phyloP scores from a whole-genome alignment of 2,329 filamentous ascomycete species.

The Sclerotinia minor region DNA sequence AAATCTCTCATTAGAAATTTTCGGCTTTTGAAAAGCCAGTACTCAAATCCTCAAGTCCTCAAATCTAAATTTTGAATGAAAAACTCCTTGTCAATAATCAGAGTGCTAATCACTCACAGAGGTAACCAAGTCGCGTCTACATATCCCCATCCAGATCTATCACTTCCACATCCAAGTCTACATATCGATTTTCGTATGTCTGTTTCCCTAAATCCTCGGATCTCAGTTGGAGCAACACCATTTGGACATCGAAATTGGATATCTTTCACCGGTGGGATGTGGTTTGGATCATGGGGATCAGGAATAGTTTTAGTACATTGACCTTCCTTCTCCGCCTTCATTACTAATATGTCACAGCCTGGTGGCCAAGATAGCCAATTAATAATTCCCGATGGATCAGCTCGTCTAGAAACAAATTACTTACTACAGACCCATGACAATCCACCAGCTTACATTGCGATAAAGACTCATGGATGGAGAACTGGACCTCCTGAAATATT shows the following conservation, averaged over 20 bases:
- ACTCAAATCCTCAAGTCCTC: too few species aligned
- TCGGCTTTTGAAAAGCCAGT: background rate
- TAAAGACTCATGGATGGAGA: slow-evolving; percentile 51
- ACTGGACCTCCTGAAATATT: slow-evolving; percentile 48
- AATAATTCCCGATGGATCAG: slow-evolving; percentile 39
- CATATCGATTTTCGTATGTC: slow-evolving; percentile 54
- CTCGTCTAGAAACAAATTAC: slow-evolving; percentile 50
- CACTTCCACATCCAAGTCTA: slow-evolving; percentile 47
- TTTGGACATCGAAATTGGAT: slow-evolving; percentile 52
- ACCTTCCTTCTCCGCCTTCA: background rate
- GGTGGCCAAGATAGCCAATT: slow-evolving; percentile 45
- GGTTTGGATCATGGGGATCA: slow-evolving; percentile 52
- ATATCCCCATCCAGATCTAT: slow-evolving; percentile 25
- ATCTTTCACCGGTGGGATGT: slow-evolving; percentile 49
- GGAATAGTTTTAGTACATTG: slow-evolving; percentile 46
- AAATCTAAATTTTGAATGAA: too few species aligned
- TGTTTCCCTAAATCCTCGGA: slow-evolving; percentile 48
- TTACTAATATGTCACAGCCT: slow-evolving; percentile 32
- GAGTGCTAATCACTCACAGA: background rate
- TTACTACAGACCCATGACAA: slow-evolving; percentile 51
- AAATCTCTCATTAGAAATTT: background rate
- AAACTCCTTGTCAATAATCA: background rate
- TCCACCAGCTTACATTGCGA: slow-evolving; percentile 48
- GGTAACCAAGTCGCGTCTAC: background rate
- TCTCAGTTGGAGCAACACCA: slow-evolving; percentile 47